Evolutionary conservation across 2,329 filamentous ascomycete species (phyloP), one percentile per base, ranked within the genome.

Genomic region (Cladosporium cucumerinum): DNA sequence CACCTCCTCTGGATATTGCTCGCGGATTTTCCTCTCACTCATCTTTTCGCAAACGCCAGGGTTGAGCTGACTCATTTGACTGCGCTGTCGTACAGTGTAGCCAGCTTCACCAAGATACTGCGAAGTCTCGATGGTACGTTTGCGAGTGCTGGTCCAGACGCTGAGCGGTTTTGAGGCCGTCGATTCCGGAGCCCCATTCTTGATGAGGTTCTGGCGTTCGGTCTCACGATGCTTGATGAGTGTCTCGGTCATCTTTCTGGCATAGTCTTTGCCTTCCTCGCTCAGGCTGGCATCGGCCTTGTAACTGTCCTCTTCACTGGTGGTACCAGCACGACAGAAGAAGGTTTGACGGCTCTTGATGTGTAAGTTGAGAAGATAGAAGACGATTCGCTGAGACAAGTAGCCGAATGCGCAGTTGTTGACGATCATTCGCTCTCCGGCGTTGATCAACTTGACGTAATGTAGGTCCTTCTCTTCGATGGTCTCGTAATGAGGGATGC

Each of bases 371-470:
- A 97, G 91, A 55, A 99, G 87, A 78, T 98, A 99, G 79, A 99
- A 99, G 63, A 99, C 94, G 70, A 99, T 99, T 66, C 95, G 88
- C 76, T 99, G 93, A 0, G 93, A 96, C 34, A 99, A 85, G 75
- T 99, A 99, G 72, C 93, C 94, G 77, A 99, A 98, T 74, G 90
- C 93, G 76, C 95, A 91, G 70, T 98, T 97, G 81, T 99, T 99
- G 78, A 98, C 94, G 72, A 94, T 90, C 74, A 99, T 90, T 70
- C 92, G 88, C 74, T 94, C 88, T 52, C 95, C 95, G 8, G 95
- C 95, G 71, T 99, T 99, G 76, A 98, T 96, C 94, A 99, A 97
- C 82, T 97, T 97, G 80, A 99, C 94, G 80, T 94, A 99, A 76
- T 98, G 97, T 68, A 99, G 84, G 70, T 98, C 93, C 32, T 85